Evolutionary conservation across 768 basidiomycete species (phyloP).

Genomic region (Termitomyces titanicus): DNA sequence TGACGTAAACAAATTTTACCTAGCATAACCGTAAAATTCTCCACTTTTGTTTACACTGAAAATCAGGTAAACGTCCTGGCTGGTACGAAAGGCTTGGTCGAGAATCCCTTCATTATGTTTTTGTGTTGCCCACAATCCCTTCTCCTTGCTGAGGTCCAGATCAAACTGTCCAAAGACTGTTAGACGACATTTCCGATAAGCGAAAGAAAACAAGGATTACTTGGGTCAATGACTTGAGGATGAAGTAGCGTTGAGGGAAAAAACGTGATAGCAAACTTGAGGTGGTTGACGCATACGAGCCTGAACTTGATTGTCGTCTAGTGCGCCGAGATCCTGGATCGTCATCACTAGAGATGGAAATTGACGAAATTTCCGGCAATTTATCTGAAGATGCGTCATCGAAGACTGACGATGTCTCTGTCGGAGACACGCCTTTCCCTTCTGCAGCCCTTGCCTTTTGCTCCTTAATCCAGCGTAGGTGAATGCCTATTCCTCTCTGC

Average conservation of each 20-base stretch:
- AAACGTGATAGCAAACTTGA: conserved; percentile 73
- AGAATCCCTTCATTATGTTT: conserved; percentile 87
- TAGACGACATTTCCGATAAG: background rate
- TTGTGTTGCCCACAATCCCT: conserved; percentile 89
- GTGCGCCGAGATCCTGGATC: conserved; percentile 21
- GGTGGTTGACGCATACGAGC: conserved; percentile 75
- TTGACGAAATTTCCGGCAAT: conserved; percentile 20
- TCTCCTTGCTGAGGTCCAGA: conserved; percentile 74
- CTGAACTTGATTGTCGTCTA: conserved; percentile 47
- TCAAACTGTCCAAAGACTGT: conserved; percentile 47
- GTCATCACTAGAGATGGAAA: conserved; percentile 42
- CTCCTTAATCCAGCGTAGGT: conserved; percentile 76
- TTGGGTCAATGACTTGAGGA: conserved; percentile 83
- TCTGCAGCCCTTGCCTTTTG: conserved; percentile 37
- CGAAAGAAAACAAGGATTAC: conserved; percentile 34
- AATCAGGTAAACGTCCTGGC: conserved; percentile 81
- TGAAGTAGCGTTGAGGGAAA: conserved; percentile 90
- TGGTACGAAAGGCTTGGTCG: conserved; percentile 92
- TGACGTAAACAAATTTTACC: conserved; percentile 36
- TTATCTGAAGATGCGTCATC: conserved; percentile 23
- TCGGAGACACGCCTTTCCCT: conserved; percentile 12
- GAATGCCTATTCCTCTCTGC: conserved; percentile 84
- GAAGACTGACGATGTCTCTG: conserved; percentile 10
- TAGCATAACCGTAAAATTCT: conserved; percentile 92
- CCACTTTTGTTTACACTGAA: conserved; percentile 94